These are phyloP conservation scores for Macrophomina phaseolina DNA, from an alignment of 2,329 filamentous ascomycete genomes.

Conservation along the genomic window DNA sequence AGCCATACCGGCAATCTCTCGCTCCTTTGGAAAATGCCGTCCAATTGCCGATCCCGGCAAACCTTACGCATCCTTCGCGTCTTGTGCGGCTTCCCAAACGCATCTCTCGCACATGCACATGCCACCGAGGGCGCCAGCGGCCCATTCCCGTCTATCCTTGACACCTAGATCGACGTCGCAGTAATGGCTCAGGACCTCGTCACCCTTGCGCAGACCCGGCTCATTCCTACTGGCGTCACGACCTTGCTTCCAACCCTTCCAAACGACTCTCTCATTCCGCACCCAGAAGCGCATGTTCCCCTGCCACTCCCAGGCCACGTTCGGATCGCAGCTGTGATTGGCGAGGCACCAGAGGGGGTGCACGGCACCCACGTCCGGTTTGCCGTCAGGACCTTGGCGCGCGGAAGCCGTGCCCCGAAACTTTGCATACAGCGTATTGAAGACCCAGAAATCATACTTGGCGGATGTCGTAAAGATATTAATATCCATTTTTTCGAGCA, in stretches of 20 bases:
- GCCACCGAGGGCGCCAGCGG: constrained; percentile 83
- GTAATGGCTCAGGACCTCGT: constrained; percentile 93
- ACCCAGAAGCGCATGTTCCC: constrained; percentile 75
- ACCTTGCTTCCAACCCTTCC: constrained; percentile 36
- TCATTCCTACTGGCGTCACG: constrained; percentile 29
- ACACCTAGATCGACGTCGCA: constrained; percentile 84
- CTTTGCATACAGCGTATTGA: constrained; percentile 92
- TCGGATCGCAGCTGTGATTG: constrained; percentile 95
- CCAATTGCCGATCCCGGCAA: neutral
- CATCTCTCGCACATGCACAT: constrained; percentile 88
- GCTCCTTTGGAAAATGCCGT: neutral
- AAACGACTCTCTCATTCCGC: constrained; percentile 62
- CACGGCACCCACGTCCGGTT: constrained; percentile 89
- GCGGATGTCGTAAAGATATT: constrained; percentile 64
- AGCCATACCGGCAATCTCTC: neutral
- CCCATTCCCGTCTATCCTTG: constrained; percentile 85
- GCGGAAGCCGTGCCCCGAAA: constrained; percentile 93
- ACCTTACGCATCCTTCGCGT: neutral
- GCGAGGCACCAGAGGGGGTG: constrained; percentile 96
- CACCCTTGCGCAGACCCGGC: constrained; percentile 73
- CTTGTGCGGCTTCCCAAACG: constrained; percentile 62
- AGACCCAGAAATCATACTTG: constrained; percentile 76
- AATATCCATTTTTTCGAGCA: constrained; percentile 84
- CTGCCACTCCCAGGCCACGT: constrained; percentile 93
- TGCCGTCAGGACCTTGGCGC: constrained; percentile 70